Percentiles rank a stretch among this genome's conserved stretches.
Evolutionary conservation across 2,329 filamentous ascomycete species (phyloP).

Genomic region (Aspergillus intermedius): DNA sequence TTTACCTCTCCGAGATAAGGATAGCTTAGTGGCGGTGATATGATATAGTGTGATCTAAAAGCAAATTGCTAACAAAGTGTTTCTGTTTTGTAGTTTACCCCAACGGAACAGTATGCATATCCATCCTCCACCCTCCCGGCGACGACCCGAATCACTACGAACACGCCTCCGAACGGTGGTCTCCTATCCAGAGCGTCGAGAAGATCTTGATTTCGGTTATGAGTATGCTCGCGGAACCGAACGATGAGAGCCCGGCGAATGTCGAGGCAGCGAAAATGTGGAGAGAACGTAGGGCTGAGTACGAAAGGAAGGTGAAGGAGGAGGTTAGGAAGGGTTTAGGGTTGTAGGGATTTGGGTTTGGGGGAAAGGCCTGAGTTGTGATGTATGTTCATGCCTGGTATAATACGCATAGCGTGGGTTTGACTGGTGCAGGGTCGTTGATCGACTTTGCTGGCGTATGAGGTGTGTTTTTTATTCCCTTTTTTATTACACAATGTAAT

Average conservation of each 20-base stretch:
- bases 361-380: background rate
- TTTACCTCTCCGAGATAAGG: too few species aligned
- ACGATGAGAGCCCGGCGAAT: constrained; percentile 94
- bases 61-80: too few species aligned
- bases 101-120: constrained; percentile 90
- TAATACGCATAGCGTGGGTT: constrained; percentile 2
- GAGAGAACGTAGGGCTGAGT: constrained; percentile 75
- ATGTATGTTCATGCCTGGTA: background rate
- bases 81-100: constrained; percentile 62
- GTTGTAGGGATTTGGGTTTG: constrained; percentile 44
- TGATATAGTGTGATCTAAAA: too few species aligned
- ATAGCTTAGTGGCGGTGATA: too few species aligned
- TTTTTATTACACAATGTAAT: too few species aligned
- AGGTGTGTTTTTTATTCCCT: too few species aligned
- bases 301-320: constrained; percentile 77
- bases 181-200: constrained; percentile 92
- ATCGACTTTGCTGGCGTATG: constrained; percentile 16
- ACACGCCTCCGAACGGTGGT: constrained; percentile 91
- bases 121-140: constrained; percentile 92
- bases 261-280: constrained; percentile 96
- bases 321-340: constrained; percentile 75
- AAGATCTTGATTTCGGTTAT: constrained; percentile 96
- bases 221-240: constrained; percentile 96
- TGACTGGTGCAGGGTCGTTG: constrained; percentile 1
- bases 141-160: constrained; percentile 99